Evolutionary conservation across 2,329 filamentous ascomycete species (phyloP).

Genomic region (Plenodomus biglobosus): DNA sequence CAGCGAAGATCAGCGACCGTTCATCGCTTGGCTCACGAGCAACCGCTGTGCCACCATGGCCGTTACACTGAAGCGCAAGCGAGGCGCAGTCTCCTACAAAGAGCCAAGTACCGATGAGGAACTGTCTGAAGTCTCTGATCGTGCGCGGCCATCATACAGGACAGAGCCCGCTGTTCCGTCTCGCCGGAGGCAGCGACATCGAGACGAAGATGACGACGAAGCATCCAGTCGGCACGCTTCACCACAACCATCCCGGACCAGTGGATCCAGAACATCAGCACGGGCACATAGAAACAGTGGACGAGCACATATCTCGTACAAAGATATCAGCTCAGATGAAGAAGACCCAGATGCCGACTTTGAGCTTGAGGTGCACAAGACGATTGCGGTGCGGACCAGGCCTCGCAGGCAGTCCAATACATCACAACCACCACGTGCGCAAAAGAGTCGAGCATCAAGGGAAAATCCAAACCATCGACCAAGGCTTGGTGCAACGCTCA

Average conservation of each 20-base stretch:
- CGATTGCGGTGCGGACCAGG: constrained; percentile 10
- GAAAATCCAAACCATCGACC: constrained; percentile 14
- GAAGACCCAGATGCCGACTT: constrained; percentile 32
- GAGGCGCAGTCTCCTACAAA: constrained; percentile 40
- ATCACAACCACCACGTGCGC: constrained; percentile 11
- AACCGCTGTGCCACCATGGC: constrained; percentile 22
- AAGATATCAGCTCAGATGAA: constrained; percentile 37
- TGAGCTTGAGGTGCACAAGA: constrained; percentile 20
- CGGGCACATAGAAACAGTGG: constrained; percentile 14
- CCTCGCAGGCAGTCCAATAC: constrained; percentile 4
- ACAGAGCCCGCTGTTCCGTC: constrained; percentile 23
- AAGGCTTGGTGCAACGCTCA: constrained; percentile 30
- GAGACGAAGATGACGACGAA: constrained; percentile 13
- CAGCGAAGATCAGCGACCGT: background rate
- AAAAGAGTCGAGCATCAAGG: constrained; percentile 9
- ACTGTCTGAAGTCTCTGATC: constrained; percentile 21
- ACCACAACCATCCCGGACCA: constrained; percentile 5
- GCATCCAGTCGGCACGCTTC: constrained; percentile 11
- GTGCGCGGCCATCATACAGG: constrained; percentile 5
- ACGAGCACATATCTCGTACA: constrained; percentile 32
- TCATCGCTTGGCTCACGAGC: background rate
- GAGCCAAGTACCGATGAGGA: constrained; percentile 42
- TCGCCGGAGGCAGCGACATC: constrained; percentile 20
- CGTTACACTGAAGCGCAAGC: constrained; percentile 39
- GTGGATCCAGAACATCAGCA: constrained; percentile 1